A percentile compares a stretch with the other conserved stretches of the same genome.
Evolutionary conservation across 2,329 filamentous ascomycete genomes (phyloP).

Genomic region (Acrodontium crateriforme): DNA sequence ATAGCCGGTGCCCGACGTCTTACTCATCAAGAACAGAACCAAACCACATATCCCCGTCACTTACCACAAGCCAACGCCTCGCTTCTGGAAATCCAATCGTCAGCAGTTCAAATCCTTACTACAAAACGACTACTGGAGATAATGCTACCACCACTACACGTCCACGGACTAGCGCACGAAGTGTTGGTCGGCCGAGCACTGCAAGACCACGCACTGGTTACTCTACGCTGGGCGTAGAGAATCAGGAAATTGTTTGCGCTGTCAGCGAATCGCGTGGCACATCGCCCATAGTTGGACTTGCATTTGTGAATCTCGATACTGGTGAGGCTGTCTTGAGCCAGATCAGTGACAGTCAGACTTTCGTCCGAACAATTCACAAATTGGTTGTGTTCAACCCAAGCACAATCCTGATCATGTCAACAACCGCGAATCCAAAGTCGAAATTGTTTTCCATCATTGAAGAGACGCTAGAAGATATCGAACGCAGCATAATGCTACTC

Average conservation of each 20-base stretch:
- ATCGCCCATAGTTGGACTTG: constrained; percentile 62
- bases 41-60: too few species aligned
- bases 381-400: constrained; percentile 67
- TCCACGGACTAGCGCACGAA: too few species aligned
- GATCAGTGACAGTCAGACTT: constrained; percentile 86
- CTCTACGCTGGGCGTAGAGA: constrained; percentile 43
- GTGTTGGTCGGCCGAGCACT: constrained; percentile 26
- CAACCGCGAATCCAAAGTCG: constrained; percentile 55
- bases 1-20: too few species aligned
- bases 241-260: constrained; percentile 72
- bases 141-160: too few species aligned
- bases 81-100: too few species aligned
- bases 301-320: constrained; percentile 75
- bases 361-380: constrained; percentile 77
- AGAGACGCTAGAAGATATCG: constrained; percentile 52
- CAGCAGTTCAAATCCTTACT: too few species aligned
- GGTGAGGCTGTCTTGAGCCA: constrained; percentile 77
- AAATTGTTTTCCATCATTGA: constrained; percentile 62
- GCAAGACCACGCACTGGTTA: constrained; percentile 39
- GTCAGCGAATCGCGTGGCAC: constrained; percentile 78
- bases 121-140: too few species aligned
- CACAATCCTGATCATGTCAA: constrained; percentile 63
- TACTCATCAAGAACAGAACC: too few species aligned
- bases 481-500: constrained; percentile 43
- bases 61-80: too few species aligned